A percentile compares a stretch with the other conserved stretches of the same genome.
phyloP scores from a whole-genome alignment of 1,284 basidiomycete genomes.

The Fomitopsis palustris region DNA sequence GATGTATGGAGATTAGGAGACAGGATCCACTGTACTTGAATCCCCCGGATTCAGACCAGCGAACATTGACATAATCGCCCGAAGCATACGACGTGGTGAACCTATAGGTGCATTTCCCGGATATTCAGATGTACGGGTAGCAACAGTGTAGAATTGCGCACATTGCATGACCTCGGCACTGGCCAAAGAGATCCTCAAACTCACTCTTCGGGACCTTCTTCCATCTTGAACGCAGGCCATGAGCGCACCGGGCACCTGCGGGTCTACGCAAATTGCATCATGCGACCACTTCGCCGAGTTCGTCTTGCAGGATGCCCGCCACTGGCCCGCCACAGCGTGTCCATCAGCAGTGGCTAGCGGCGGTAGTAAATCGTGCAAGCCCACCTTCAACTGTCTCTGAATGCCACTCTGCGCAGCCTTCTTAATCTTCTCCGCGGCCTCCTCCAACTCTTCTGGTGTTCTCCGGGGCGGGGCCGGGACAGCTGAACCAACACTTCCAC shows the following conservation, averaged over 20 bases:
- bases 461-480: slow-evolving; percentile 26
- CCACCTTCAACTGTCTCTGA: slow-evolving; percentile 49
- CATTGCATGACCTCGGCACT: slow-evolving; percentile 24
- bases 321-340: slow-evolving; percentile 30
- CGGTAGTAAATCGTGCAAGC: slow-evolving; percentile 12
- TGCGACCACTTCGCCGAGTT: slow-evolving; percentile 48
- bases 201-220: slow-evolving; percentile 46
- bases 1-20: neutral
- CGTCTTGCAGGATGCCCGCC: slow-evolving; percentile 50
- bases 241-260: slow-evolving; percentile 47
- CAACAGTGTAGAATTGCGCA: slow-evolving; percentile 6
- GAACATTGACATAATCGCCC: slow-evolving; percentile 43
- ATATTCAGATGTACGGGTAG: neutral
- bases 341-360: neutral
- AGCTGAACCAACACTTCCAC: neutral
- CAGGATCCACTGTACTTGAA: slow-evolving; percentile 50
- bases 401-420: slow-evolving; percentile 48
- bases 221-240: slow-evolving; percentile 49
- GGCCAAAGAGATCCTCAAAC: slow-evolving; percentile 39
- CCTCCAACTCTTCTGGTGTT: slow-evolving; percentile 37
- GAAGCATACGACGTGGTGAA: slow-evolving; percentile 40
- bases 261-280: slow-evolving; percentile 52
- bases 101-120: slow-evolving; percentile 20
- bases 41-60: slow-evolving; percentile 48
- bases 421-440: slow-evolving; percentile 43